Evolutionary conservation across 345 rosid species (phyloP), one percentile per base, ranked within the genome.

Genomic region (Gossypium anomalum): DNA sequence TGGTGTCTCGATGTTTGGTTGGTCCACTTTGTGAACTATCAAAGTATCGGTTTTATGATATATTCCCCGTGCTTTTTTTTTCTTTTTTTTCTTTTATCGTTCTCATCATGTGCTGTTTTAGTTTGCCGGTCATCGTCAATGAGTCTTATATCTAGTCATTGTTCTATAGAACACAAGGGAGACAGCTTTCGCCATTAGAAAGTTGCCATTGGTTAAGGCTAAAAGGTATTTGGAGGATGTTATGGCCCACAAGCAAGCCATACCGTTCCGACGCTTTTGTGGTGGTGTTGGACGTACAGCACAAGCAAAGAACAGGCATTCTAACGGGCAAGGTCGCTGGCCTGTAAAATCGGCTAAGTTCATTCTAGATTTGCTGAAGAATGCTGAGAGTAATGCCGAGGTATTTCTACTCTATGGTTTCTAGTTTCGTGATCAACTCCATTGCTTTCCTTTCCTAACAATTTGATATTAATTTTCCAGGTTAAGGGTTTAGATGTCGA

Each of bases 211-310:
- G 88, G 77, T 70, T 47, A 91, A 92, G 94, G 98, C 98, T 0
- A 94, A 94, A 89, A 90, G 99, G 64, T 95, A 95, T 70, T 76
- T 95, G 81, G 99, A 95, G 71, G 98, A 93, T 93, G 99, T 95
- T 73, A 77, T 93, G 74, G 97, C 82, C 34, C 99, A 95, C 85
- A 95, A 95, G 82, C 99, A 93, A 77, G 99, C 99, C 14, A 95
- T 95, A 19, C 98, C 99, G 13, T 95, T 95, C 90, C 83, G 93
- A 7, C 92, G 98, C 15, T 95, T 87, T 83, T 95, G 98, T 29
- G 48, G 98, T 71, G 99, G 98, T 48, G 97, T 95, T 7, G 99
- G 98, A n/a, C 86, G 99, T 16, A 93, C 99, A 78, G 99, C 99
- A 59, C 99, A 95, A 83, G 99, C 98, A 29, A 95, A 95, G 85